Percentiles rank a stretch among this genome's conserved stretches.
Conservation (phyloP, 2,329 filamentous ascomycete genomes). For the Lasiodiplodia sp. region DNA sequence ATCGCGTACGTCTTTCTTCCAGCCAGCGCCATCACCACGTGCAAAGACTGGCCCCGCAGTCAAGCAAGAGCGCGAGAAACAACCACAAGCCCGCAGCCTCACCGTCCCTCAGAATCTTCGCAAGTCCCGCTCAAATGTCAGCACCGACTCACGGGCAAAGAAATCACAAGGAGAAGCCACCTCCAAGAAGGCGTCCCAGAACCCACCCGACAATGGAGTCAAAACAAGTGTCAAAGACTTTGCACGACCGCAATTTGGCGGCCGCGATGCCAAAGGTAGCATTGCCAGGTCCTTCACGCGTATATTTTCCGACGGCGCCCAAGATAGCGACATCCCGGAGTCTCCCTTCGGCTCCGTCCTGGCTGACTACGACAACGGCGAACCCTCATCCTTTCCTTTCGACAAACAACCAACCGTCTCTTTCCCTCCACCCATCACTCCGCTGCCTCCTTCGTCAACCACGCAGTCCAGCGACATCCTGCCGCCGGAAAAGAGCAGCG, state of each 20-base stretch:
- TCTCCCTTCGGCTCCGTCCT: slow-evolving; percentile 24
- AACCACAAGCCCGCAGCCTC: slow-evolving; percentile 11
- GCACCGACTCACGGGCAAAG: not conserved
- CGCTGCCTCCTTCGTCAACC: not conserved
- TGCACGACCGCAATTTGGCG: no score
- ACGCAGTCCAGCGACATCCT: not conserved
- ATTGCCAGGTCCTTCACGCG: slow-evolving; percentile 12
- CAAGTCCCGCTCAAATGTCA: slow-evolving; percentile 5
- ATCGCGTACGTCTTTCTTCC: slow-evolving; percentile 7
- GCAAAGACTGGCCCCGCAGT: not conserved
- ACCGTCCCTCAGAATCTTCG: not conserved
- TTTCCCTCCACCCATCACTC: not conserved
- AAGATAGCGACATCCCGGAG: slow-evolving; percentile 11
- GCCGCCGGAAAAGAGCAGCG: not conserved
- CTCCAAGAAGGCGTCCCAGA: not conserved
- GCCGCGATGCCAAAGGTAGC: not conserved
- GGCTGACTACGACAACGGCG: not conserved
- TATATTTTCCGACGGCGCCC: slow-evolving; percentile 20
- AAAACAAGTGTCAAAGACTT: not conserved
- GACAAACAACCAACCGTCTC: not conserved
- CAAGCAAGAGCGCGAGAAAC: not conserved
- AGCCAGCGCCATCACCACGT: slow-evolving; percentile 4
- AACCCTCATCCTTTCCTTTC: slow-evolving; percentile 4
- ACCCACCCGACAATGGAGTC: not conserved
- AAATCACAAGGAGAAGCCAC: not conserved